A percentile compares a stretch with the other conserved stretches of the same genome.
Conservation (phyloP, 352 stramenopile species). For the Hyaloperonospora brassicae region DNA sequence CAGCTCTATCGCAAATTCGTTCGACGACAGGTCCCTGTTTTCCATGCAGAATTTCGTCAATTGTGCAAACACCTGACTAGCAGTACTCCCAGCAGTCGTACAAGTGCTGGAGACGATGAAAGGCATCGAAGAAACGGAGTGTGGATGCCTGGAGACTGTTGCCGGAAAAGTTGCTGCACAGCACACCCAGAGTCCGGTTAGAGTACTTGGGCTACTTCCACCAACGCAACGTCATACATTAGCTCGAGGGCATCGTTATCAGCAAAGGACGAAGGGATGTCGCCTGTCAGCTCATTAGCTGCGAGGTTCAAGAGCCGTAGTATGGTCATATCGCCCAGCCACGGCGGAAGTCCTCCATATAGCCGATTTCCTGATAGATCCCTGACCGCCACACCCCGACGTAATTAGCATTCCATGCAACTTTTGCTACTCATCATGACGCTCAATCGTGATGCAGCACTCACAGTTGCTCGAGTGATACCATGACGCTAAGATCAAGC, state of each 20-base stretch:
- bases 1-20: conserved; percentile 33
- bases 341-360: conserved; percentile 42
- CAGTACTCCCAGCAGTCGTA: conserved; percentile 8
- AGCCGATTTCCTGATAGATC: conserved; percentile 53
- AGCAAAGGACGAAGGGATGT: conserved; percentile 40
- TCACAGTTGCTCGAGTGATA: conserved; percentile 65
- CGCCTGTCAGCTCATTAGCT: conserved; percentile 36
- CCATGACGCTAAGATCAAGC: conserved; percentile 55
- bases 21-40: conserved; percentile 40
- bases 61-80: background rate
- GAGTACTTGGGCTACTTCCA: background rate
- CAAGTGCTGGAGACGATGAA: conserved; percentile 34
- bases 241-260: conserved; percentile 57
- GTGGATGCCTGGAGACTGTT: conserved; percentile 30
- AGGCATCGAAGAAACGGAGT: conserved; percentile 31
- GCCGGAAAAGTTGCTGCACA: conserved; percentile 29
- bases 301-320: conserved; percentile 55
- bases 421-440: background rate
- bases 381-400: conserved; percentile 14
- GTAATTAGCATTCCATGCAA: background rate
- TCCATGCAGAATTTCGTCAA: background rate
- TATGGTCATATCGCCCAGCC: conserved; percentile 55
- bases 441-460: conserved; percentile 5
- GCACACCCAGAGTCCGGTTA: background rate
- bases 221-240: conserved; percentile 23